Evolutionary conservation across 1,284 basidiomycete species (phyloP).

Genomic region (Kwoniella shivajii): DNA sequence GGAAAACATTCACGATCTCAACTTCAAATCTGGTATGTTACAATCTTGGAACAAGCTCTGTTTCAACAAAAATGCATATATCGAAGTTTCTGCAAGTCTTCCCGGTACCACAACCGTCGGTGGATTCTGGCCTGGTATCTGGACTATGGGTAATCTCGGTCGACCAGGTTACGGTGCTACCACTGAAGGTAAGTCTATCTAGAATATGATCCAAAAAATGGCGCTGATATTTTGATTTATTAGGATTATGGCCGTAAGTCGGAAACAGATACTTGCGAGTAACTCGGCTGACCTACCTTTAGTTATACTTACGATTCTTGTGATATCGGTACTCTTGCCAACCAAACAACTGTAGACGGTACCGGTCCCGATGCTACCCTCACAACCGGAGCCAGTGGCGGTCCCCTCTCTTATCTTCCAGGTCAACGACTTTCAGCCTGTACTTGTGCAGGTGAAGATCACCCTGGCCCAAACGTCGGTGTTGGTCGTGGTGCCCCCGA

Average conservation of each 20-base stretch:
- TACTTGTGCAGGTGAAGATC: conserved; percentile 62
- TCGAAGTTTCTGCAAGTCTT: conserved; percentile 47
- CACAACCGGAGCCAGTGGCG: conserved; percentile 41
- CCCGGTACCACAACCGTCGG: conserved; percentile 46
- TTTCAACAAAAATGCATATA: conserved; percentile 51
- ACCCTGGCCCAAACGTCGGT: conserved; percentile 63
- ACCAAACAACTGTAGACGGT: conserved; percentile 52
- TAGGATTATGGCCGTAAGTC: conserved; percentile 52
- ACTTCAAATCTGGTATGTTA: conserved; percentile 65
- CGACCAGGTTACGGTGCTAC: conserved; percentile 62
- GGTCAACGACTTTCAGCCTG: conserved; percentile 60
- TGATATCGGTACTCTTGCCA: conserved; percentile 48
- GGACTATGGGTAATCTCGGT: conserved; percentile 57
- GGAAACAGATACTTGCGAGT: no score
- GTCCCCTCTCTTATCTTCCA: conserved; percentile 52
- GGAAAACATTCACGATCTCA: conserved; percentile 69
- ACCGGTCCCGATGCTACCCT: conserved; percentile 51
- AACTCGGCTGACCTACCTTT: not conserved
- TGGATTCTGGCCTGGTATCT: conserved; percentile 60
- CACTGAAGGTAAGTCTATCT: conserved; percentile 69
- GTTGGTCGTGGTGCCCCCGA: conserved; percentile 66
- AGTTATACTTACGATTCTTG: conserved; percentile 51
- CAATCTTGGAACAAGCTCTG: conserved; percentile 59
- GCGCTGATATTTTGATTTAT: not conserved
- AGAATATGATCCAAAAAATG: not conserved